Evolutionary conservation across 768 basidiomycete genomes (phyloP), one percentile per base, ranked within the genome.

Genomic region (Thelephora aurantiotincta): DNA sequence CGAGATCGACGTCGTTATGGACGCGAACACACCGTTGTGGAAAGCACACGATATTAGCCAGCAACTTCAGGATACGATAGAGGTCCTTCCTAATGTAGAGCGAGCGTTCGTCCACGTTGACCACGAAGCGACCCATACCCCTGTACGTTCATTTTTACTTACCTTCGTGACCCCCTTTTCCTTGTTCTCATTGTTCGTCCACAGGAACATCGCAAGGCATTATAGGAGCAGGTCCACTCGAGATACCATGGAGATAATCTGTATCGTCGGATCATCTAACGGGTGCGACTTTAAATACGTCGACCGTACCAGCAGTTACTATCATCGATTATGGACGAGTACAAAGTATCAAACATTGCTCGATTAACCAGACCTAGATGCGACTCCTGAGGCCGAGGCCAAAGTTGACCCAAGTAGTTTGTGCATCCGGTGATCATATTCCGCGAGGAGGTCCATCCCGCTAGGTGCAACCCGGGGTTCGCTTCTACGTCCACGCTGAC

Each of bases 71-170:
- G 89, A 91, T 58, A 88, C 84, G 65, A 79, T 96, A 43, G 92
- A 96, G 59, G 74, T 78, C 13, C 67, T 96, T 35, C 89, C 91
- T 2, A 84, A 88, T 56, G 92, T 96, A 37, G 91, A 87, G 52
- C 71, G 92, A 34, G 92, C 92, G 34, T 96, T 93, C 61, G 90
- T 96, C 20, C 92, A 96, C 59, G 88, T 94, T 50, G 92, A 96
- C 64, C 83, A 94, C 57, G 92, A 94, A 65, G 82, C 84, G 5
- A 82, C 80, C n/a, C 91, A 93, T 64, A 58, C 65, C 44, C 78
- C 78, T 11, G 79, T 80, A 48, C 42, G 71, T 56, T 33, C 18
- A 26, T 18, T 33, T 52, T 19, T n/a, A 48, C 33, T 38, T 35
- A 36, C 33, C 45, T 34, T 33, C 33, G 23, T 44, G 43, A 14